A percentile compares a stretch with the other conserved stretches of the same genome.
Conservation (phyloP, 208 protist species). For the Trypanosoma melophagium region DNA sequence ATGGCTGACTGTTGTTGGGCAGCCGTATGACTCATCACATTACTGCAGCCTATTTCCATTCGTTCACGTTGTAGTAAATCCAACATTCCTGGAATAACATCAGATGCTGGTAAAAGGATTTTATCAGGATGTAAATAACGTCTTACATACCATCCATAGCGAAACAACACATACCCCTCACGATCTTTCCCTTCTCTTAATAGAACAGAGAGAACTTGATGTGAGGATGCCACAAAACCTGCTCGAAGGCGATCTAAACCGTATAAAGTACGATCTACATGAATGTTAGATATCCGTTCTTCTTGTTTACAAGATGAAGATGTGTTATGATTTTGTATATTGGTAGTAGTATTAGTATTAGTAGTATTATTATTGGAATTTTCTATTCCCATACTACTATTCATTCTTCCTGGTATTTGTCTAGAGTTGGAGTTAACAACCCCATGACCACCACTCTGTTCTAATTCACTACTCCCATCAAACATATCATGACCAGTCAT, state of each 20-base stretch:
- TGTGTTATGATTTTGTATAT: too few relatives aligned
- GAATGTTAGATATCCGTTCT: background rate
- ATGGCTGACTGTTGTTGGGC: background rate
- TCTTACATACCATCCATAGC: slow-evolving; percentile 53
- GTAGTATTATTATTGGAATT: background rate
- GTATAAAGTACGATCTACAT: slow-evolving; percentile 8
- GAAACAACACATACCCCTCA: slow-evolving; percentile 65
- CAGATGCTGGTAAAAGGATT: background rate
- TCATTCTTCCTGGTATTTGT: too few relatives aligned
- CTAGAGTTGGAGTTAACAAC: too few relatives aligned
- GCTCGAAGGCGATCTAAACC: slow-evolving; percentile 32
- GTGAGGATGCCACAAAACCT: slow-evolving; percentile 44
- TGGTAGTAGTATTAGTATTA: background rate
- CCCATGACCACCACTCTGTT: background rate
- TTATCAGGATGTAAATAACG: slow-evolving; percentile 34
- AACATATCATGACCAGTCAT: slow-evolving; percentile 1
- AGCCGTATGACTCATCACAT: background rate
- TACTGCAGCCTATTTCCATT: background rate
- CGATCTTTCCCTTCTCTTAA: slow-evolving; percentile 57
- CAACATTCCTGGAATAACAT: slow-evolving; percentile 21
- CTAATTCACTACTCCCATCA: slow-evolving; percentile 30
- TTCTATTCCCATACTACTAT: background rate
- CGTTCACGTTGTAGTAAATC: slow-evolving; percentile 23
- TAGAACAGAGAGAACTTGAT: slow-evolving; percentile 46
- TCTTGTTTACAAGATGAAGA: too few relatives aligned